Evolutionary conservation across 257 asterid genomes (phyloP), one percentile per base, ranked within the genome.

Genomic region (Leptodermis oblonga): DNA sequence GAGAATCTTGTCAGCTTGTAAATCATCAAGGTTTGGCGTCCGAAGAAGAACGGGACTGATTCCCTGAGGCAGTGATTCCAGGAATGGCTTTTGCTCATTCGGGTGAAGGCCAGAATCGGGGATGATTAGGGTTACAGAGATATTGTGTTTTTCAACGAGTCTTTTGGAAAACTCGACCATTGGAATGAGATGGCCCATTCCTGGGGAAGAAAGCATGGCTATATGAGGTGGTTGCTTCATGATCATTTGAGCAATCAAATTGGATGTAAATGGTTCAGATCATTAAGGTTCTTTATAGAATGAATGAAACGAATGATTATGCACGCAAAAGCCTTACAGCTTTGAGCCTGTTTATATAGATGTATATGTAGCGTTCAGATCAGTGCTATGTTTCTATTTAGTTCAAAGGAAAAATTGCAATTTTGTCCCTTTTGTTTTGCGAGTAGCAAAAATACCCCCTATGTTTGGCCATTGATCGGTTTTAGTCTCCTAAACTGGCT

Each of bases 171-270:
- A 73, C 70, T 73, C 77, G 9, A 73, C 52, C 33, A 65, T 31
- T 9, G 77, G 77, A 62, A 73, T 73, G 11, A 73, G 7, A 42
- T 73, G 72, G 11, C 77, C 72, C 77, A 75, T 69, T 20, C 74
- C 74, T 56, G 68, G 75, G 28, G 79, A 66, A 36, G 49, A 45
- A 22, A 70, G 14, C 20, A 70, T 6, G 5, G 55, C 69, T 6
- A 76, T n/a, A 39, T 76, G 76, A 31, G 76, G 72, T 55, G 67
- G 11, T 52, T 68, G 58, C 63, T 73, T 26, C 67, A 73, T 52
- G n/a, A n/a, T 48, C 18, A 43, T 43, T 11, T 11, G 49, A 20
- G 49, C 14, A 43, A 43, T 2, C 17, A 43, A 43, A 11, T n/a
- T n/a, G 20, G 18, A 11, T 2, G 6, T 34, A 3, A 34, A 34